These are phyloP conservation scores for Neurospora pannonica DNA, from an alignment of 495 filamentous ascomycete genomes.

Conservation along the genomic window DNA sequence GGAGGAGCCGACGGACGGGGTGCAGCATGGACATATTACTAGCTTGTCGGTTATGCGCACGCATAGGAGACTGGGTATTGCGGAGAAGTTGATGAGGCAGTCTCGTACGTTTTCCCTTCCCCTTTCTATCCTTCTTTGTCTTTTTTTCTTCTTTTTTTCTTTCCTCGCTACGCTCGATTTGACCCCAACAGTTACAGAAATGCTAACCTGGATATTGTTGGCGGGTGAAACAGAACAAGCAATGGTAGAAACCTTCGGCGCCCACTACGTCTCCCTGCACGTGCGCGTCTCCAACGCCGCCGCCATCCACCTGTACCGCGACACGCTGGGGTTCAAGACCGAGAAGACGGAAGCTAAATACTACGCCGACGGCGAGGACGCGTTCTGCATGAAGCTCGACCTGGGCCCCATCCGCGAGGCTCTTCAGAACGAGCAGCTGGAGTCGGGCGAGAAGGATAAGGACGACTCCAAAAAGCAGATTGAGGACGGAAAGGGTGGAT, in stretches of 20 bases:
- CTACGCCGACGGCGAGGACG: constrained; percentile 97
- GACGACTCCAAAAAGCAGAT: constrained; percentile 17
- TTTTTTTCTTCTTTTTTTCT: not conserved
- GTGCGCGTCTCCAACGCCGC: constrained; percentile 90
- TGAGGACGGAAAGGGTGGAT: constrained; percentile 1
- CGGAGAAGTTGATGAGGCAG: constrained; percentile 95
- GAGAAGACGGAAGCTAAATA: constrained; percentile 89
- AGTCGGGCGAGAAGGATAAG: constrained; percentile 24
- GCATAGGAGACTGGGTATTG: constrained; percentile 80
- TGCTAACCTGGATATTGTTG: not conserved
- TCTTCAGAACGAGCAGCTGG: constrained; percentile 27
- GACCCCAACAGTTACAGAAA: not conserved
- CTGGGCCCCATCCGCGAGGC: constrained; percentile 51
- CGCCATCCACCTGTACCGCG: constrained; percentile 82
- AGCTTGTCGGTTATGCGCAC: constrained; percentile 93
- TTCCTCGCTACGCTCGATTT: not conserved
- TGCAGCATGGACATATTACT: constrained; percentile 95
- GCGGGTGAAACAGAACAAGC: constrained; percentile 61
- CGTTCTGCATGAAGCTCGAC: constrained; percentile 86
- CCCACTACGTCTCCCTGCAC: constrained; percentile 88
- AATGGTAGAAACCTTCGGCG: constrained; percentile 89
- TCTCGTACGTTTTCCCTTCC: constrained; percentile 56
- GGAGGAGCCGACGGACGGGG: constrained; percentile 84
- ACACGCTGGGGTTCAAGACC: constrained; percentile 84
- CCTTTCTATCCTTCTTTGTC: not conserved